Base-by-base conservation (phyloP, 2,329 filamentous ascomycete genomes). In the Aspergillus sp. region DNA sequence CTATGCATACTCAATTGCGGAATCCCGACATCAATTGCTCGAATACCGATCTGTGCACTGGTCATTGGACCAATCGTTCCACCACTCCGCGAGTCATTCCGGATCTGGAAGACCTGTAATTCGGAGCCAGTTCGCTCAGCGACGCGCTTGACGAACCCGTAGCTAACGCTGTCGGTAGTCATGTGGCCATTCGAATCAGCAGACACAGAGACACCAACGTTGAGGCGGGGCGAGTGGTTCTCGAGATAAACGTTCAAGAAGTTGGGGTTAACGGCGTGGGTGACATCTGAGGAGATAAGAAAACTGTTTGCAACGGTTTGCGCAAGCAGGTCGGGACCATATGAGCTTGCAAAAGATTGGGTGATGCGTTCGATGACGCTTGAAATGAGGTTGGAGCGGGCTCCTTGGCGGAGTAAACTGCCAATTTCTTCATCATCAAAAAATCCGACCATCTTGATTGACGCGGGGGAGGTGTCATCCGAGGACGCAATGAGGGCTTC, bases 401-500 rank as follows among this genome's bases (percentile, higher is more conserved):
- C 95, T 60, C 95, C 95, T 77, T 98, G 93, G 56, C 93, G 90
- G 51, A 97, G 85, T 8, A 91, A 82, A 25, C 90, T 96, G 60
- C 95, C 95, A 60, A 99, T 96, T 75, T 99, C 95, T 75, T 99
- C 95, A 68, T 97, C 90, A 71, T 98, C 95, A 70, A 98, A 98
- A 67, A 97, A 87, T n/a, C 89, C 92, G 37, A 95, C 90, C 55
- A 97, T 82, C 77, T 96, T 96, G 75, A 98, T 87, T 54, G 88
- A 84, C n/a, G 87, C 74, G 1, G 79, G 71, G 40, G 78, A 79
- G 9, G 82, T 69, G 19, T 75, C 64, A 27, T 81, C 77, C 12
- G 84, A 79, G 17, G 88, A 86, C 50, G 88, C 86, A 27, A 97
- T 81, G 0, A 99, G 86, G 3, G 87, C 93, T 74, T 93, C 87